These are phyloP conservation scores for Diphasiastrum complanatum DNA, from an alignment of 83 land plant genomes.

Conservation along the genomic window DNA sequence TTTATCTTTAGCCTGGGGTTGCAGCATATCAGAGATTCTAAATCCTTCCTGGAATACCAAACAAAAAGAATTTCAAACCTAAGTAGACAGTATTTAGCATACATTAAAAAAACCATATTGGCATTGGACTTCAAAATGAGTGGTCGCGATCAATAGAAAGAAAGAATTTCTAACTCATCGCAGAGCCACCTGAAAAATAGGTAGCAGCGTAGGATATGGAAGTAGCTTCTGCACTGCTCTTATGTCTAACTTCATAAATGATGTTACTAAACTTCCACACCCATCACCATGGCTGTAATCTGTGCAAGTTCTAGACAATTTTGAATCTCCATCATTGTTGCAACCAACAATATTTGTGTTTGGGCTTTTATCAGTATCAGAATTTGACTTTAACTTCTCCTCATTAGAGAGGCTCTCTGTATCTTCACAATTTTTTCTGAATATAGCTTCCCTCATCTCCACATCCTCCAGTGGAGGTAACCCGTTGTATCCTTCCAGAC, in stretches of 20 bases:
- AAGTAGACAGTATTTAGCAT: not conserved
- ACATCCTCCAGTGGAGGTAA: slow-evolving; percentile 73
- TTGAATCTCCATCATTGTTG: too few relatives aligned
- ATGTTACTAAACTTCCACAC: slow-evolving; percentile 36
- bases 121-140: too few relatives aligned
- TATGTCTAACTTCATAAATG: slow-evolving; percentile 34
- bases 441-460: slow-evolving; percentile 44
- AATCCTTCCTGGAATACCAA: slow-evolving; percentile 43
- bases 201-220: slow-evolving; percentile 81
- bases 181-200: slow-evolving; percentile 53
- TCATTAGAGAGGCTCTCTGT: not conserved
- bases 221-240: slow-evolving; percentile 44
- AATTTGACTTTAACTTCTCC: not conserved
- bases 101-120: not conserved
- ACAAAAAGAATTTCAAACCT: not conserved
- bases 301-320: slow-evolving; percentile 32
- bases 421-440: slow-evolving; percentile 20
- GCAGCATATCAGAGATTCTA: slow-evolving; percentile 51
- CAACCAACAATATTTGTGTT: too few relatives aligned
- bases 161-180: too few relatives aligned
- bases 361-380: too few relatives aligned
- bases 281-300: slow-evolving; percentile 53
- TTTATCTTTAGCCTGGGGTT: slow-evolving; percentile 55
- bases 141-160: too few relatives aligned
- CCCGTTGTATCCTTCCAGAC: slow-evolving; percentile 9